Base-by-base conservation (phyloP, 306 rosid species). In the Vigna angularis region DNA sequence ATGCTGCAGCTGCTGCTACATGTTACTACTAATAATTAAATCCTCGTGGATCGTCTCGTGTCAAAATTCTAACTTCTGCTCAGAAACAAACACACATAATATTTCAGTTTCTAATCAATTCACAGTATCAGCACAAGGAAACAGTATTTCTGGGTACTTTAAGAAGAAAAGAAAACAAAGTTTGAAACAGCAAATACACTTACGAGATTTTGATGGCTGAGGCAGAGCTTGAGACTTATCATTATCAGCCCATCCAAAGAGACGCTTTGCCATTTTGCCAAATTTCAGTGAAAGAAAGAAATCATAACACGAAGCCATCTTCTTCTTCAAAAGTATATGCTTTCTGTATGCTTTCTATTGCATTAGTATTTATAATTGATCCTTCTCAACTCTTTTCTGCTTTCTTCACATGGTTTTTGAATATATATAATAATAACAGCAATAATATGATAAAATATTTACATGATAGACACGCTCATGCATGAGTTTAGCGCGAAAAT, bases 271-370 rank as follows among this genome's bases (percentile, higher is more conserved):
- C 50, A 36, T 17, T 65, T 40, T 65, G 4, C 50, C 50, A 36
- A 66, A 18, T 26, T 66, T 66, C 8, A 40, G 51, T 17, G 71
- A 66, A 17, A 18, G 32, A 40, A 38, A 40, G 18, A 24, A 22
- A 4, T 38, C 51, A 66, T 40, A 66, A 38, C 71, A 66, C 18
- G 36, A 24, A 66, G 42, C 71, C 71, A 66, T 66, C 36, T 38
- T 9, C 36, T 38, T 9, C 12, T 42, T 7, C 47, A 42, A 2
- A 42, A 42, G 47, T 34, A 32, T 34, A 5, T 5, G 4, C 38
- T 34, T 5, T 49, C 5, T 49, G 53, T 4, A 14, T 50, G 55
- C 18, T 6, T 6, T 50, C 9, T 40, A 11, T 30, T 40, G 45
- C 45, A 15, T 13, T 0, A 30, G 3, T 18, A 38, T 65, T 15